Evolutionary conservation across 2,329 filamentous ascomycete genomes (phyloP), one percentile per base, ranked within the genome.

Genomic region (Trichoderma citrinoviride): DNA sequence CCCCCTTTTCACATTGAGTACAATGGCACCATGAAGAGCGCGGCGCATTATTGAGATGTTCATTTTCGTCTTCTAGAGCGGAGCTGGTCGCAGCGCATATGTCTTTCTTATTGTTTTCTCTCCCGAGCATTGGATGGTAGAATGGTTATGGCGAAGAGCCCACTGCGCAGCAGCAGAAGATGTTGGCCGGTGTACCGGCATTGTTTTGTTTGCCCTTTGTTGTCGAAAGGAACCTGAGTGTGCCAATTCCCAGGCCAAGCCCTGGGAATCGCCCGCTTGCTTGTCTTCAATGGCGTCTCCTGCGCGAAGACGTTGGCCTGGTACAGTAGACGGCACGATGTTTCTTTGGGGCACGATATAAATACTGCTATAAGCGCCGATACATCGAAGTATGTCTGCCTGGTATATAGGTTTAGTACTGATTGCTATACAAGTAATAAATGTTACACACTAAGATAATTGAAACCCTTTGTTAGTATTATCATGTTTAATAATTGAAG

Each of bases 71-170:
- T 50, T 55, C 43, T 46, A 44, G 49, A 62, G 60, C 60, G 60
- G 53, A 52, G 27, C 47, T 41, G 37, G 47, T 62, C 60, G 60
- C 60, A 62, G 60, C 49, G 60, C 60, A 60, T n/a, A 50, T 62
- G 43, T 61, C 43, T 55, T 53, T 60, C 47, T 54, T 65, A 47
- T 50, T 58, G 37, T 62, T 61, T 55, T 61, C 52, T 61, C 53
- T 58, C 47, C 53, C 52, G 47, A 65, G 44, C 64, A 61, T 56
- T 65, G 56, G 50, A 65, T 50, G 56, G 64, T 61, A 49, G 64
- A 61, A 61, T 61, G 44, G 64, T 50, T 50, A 17, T 19, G 46
- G 50, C 60, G 29, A 61, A 49, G 44, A 65, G 64, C 37, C 56
- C 49, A 57, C 57, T 56, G 57, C 49, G 27, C 43, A 46, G 57